Conservation (phyloP, 2,329 filamentous ascomycete genomes). For the Xylariomycetidae sp. region DNA sequence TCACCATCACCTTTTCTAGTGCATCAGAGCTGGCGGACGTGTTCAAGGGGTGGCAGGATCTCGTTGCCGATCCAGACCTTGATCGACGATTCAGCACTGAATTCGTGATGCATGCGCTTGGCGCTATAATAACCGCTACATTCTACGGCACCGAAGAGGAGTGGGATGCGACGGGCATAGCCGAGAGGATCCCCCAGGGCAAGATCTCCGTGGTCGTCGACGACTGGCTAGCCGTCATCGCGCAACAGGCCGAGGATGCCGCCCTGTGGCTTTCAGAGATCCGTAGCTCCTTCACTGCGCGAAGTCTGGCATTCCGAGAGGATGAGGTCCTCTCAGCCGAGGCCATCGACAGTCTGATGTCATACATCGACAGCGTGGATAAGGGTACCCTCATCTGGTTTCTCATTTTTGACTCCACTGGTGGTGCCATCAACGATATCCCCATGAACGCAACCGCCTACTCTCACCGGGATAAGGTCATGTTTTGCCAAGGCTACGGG, state of each 20-base stretch:
- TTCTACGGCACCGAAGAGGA: constrained; percentile 58
- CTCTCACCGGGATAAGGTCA: constrained; percentile 58
- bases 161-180: constrained; percentile 47
- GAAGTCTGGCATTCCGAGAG: constrained; percentile 49
- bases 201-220: constrained; percentile 43
- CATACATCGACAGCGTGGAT: constrained; percentile 44
- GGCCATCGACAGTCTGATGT: constrained; percentile 45
- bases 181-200: constrained; percentile 39
- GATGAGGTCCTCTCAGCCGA: constrained; percentile 43
- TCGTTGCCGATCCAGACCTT: constrained; percentile 49
- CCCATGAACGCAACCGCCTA: constrained; percentile 55
- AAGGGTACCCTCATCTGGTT: constrained; percentile 54
- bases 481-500: constrained; percentile 61
- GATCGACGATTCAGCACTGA: constrained; percentile 55
- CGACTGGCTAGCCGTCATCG: constrained; percentile 59
- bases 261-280: constrained; percentile 43
- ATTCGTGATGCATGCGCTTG: constrained; percentile 49
- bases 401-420: constrained; percentile 58
- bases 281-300: constrained; percentile 50
- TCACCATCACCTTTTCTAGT: constrained; percentile 45
- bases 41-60: constrained; percentile 54
- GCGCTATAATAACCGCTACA: constrained; percentile 53
- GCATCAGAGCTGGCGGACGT: constrained; percentile 42
- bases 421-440: constrained; percentile 55
- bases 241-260: constrained; percentile 45